A percentile compares a stretch with the other conserved stretches of the same genome.
Evolutionary conservation across 78 protist genomes (phyloP).

Genomic region (Guillardia theta): DNA sequence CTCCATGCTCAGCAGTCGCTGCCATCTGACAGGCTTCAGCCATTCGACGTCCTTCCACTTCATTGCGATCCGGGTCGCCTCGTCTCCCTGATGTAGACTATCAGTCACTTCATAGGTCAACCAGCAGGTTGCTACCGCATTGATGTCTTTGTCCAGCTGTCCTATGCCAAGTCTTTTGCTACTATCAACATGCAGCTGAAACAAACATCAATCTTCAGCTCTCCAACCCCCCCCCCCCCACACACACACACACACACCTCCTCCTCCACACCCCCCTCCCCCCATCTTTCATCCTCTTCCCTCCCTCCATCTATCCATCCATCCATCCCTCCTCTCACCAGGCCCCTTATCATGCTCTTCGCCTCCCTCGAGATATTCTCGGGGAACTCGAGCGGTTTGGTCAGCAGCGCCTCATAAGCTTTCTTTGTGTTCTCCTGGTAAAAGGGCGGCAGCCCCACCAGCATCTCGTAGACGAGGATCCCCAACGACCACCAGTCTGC

Average conservation of each 20-base stretch:
- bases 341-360: not conserved
- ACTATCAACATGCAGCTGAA: too few relatives aligned
- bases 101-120: not conserved
- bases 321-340: not conserved
- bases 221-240: not conserved
- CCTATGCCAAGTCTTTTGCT: not conserved
- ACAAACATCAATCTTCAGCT: too few relatives aligned
- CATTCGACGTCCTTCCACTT: not conserved
- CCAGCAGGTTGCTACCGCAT: not conserved
- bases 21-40: not conserved
- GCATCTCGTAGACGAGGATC: constrained; percentile 67
- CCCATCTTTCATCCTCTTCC: not conserved
- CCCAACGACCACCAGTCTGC: constrained; percentile 85
- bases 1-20: not conserved
- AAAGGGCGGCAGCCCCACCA: constrained; percentile 41
- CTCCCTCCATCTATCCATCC: not conserved
- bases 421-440: not conserved
- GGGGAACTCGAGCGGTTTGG: not conserved
- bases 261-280: not conserved
- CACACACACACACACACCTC: not conserved
- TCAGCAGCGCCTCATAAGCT: not conserved
- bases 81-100: not conserved
- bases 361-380: too few relatives aligned
- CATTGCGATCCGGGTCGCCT: not conserved
- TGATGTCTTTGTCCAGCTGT: not conserved